phyloP scores from a whole-genome alignment of 1,284 basidiomycete genomes.

The Phellinidium pouzarii region DNA sequence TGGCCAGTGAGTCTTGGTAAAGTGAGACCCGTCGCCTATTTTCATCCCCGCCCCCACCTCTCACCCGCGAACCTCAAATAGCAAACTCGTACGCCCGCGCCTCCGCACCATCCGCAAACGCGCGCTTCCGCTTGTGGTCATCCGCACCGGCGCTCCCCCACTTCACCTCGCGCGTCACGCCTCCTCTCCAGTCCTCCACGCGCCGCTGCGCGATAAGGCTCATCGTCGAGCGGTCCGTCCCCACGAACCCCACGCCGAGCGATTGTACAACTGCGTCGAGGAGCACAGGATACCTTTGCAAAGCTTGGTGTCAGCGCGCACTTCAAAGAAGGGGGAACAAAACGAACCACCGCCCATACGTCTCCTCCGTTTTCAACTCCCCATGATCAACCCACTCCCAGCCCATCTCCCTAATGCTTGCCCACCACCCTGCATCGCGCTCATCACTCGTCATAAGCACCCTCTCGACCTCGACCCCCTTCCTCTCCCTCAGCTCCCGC shows the following conservation, averaged over 20 bases:
- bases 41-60: too few relatives aligned
- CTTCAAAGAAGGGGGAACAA: neutral
- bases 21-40: too few relatives aligned
- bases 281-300: constrained; percentile 53
- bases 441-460: constrained; percentile 74
- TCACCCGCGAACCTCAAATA: too few relatives aligned
- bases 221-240: constrained; percentile 65
- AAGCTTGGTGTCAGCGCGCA: constrained; percentile 3
- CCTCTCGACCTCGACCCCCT: constrained; percentile 44
- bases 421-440: constrained; percentile 58
- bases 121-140: neutral
- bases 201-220: constrained; percentile 54
- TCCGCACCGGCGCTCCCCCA: constrained; percentile 34
- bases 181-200: constrained; percentile 61
- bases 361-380: constrained; percentile 37
- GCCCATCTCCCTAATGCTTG: constrained; percentile 46
- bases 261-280: constrained; percentile 69
- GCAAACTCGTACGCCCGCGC: too few relatives aligned
- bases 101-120: too few relatives aligned
- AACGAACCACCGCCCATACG: constrained; percentile 52
- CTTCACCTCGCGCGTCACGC: constrained; percentile 42
- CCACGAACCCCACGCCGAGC: constrained; percentile 57
- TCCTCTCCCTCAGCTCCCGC: constrained; percentile 39
- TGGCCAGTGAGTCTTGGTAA: too few relatives aligned
- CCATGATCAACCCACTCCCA: constrained; percentile 59